Evolutionary conservation across 2,329 filamentous ascomycete species (phyloP).

Genomic region (Sphaerulina vaccinii): DNA sequence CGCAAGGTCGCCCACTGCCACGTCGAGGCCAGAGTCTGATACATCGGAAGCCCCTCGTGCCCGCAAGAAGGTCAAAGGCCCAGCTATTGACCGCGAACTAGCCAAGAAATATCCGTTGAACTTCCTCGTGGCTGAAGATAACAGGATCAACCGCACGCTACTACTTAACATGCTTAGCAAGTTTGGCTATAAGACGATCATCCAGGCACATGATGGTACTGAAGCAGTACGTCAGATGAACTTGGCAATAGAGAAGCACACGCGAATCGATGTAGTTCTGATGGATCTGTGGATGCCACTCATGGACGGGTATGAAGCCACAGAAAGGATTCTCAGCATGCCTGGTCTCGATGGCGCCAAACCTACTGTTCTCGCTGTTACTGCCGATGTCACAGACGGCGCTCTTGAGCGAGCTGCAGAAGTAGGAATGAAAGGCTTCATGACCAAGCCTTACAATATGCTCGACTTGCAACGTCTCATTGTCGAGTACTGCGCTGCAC

Average conservation of each 20-base stretch:
- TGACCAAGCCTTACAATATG: slow-evolving; percentile 67
- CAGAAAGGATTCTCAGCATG: slow-evolving; percentile 60
- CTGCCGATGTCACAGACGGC: slow-evolving; percentile 65
- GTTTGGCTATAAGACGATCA: slow-evolving; percentile 63
- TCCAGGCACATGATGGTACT: slow-evolving; percentile 66
- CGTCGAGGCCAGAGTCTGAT: slow-evolving; percentile 11
- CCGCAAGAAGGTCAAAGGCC: slow-evolving; percentile 29
- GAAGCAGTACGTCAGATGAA: slow-evolving; percentile 64
- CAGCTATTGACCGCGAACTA: slow-evolving; percentile 55
- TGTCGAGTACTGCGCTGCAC: slow-evolving; percentile 44
- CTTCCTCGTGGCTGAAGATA: slow-evolving; percentile 71
- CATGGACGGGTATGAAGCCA: slow-evolving; percentile 70
- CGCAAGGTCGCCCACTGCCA: slow-evolving; percentile 20
- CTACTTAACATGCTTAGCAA: slow-evolving; percentile 66
- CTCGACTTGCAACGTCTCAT: slow-evolving; percentile 62
- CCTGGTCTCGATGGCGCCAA: slow-evolving; percentile 14
- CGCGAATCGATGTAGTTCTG: slow-evolving; percentile 60
- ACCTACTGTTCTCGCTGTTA: slow-evolving; percentile 60
- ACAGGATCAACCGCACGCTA: slow-evolving; percentile 68
- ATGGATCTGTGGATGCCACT: slow-evolving; percentile 79
- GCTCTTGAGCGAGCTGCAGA: slow-evolving; percentile 60
- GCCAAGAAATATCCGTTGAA: slow-evolving; percentile 62
- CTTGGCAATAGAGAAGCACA: slow-evolving; percentile 26
- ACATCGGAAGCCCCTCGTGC: slow-evolving; percentile 12
- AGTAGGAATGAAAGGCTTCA: slow-evolving; percentile 66